Conservation (phyloP, 192 early-diverging fungal genomes). For the Coemansia sp. region DNA sequence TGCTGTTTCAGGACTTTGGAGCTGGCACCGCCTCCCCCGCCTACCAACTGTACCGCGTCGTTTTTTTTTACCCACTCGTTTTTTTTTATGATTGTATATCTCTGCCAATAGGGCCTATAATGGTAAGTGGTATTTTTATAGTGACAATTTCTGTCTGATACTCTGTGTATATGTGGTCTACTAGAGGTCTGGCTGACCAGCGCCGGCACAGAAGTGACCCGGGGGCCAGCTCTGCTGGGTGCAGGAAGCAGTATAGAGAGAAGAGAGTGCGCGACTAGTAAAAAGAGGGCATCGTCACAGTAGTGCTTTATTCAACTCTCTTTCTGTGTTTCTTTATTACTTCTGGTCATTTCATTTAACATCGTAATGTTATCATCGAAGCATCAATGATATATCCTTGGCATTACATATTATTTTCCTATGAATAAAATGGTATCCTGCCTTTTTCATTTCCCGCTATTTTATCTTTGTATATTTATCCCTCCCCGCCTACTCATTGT, state of each 20-base stretch:
- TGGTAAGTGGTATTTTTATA: conserved; percentile 11
- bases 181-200: background rate
- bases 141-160: background rate
- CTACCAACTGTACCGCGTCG: background rate
- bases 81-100: background rate
- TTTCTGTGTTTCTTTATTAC: background rate
- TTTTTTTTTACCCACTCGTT: background rate
- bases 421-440: background rate
- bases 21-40: background rate
- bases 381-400: background rate
- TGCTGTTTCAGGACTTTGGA: background rate
- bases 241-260: background rate
- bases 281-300: background rate
- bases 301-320: background rate
- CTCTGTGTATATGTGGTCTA: background rate
- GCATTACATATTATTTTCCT: background rate
- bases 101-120: background rate
- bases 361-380: background rate
- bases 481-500: background rate
- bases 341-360: background rate
- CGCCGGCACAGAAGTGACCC: background rate
- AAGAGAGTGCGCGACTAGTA: background rate
- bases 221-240: background rate
- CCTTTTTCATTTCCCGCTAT: background rate
- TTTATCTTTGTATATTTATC: background rate